Evolutionary conservation across 345 rosid species (phyloP).

Genomic region (Zanthoxylum bungeanum): DNA sequence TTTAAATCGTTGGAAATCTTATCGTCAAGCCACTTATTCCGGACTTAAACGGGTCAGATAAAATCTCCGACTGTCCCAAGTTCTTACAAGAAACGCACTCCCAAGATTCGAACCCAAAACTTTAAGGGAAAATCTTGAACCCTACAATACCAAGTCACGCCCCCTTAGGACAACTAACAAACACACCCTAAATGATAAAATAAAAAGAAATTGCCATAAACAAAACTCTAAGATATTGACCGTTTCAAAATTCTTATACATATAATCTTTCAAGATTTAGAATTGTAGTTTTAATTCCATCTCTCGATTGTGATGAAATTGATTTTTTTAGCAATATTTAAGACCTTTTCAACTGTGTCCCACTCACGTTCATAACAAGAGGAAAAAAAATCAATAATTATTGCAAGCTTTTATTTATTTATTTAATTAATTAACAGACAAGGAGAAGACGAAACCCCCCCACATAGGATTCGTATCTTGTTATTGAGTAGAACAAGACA

Average conservation of each 20-base stretch:
- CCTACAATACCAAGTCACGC: no score
- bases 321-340: neutral
- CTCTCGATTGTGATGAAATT: neutral
- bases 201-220: no score
- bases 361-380: slow-evolving; percentile 20
- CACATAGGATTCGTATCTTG: slow-evolving; percentile 17
- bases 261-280: neutral
- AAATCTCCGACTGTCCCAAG: no score
- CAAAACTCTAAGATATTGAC: neutral
- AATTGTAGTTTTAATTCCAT: neutral
- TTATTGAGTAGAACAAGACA: neutral
- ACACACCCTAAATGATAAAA: no score
- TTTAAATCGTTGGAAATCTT: no score
- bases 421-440: neutral
- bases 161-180: no score
- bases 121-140: no score
- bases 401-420: neutral
- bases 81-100: no score
- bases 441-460: neutral
- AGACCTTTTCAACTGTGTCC: neutral
- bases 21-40: no score
- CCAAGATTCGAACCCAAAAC: no score
- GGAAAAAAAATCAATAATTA: neutral
- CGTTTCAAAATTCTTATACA: neutral
- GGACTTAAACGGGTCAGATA: no score